Percentiles rank a stretch among this genome's conserved stretches.
These are phyloP conservation scores for Mrakia gelida DNA, from an alignment of 768 basidiomycete species.

Conservation along the genomic window DNA sequence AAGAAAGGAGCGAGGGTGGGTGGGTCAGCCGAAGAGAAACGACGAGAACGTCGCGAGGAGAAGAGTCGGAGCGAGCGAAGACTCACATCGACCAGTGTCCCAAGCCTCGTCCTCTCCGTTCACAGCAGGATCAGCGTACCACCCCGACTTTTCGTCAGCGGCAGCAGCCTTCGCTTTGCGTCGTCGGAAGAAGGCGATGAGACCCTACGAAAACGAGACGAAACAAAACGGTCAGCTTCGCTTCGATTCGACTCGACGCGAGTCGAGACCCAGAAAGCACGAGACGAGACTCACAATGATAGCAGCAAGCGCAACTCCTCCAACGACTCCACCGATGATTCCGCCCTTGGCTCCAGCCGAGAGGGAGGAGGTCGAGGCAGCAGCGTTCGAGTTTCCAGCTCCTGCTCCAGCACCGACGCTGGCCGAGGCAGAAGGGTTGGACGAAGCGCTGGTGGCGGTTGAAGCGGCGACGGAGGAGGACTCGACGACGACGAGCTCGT, in stretches of 20 bases:
- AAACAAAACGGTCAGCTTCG: not conserved
- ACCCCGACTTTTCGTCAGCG: slow-evolving; percentile 23
- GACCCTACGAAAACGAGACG: not conserved
- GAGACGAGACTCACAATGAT: slow-evolving; percentile 8
- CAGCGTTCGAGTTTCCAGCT: not conserved
- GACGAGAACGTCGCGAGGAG: not conserved
- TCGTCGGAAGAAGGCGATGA: slow-evolving; percentile 14
- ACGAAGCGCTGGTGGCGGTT: not conserved
- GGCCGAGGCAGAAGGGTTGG: not conserved
- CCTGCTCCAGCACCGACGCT: not conserved
- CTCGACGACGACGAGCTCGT: slow-evolving; percentile 10
- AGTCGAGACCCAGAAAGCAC: not conserved
- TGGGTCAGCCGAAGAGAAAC: not conserved
- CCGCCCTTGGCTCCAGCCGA: slow-evolving; percentile 26
- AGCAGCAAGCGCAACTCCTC: slow-evolving; percentile 11
- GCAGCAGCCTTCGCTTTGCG: slow-evolving; percentile 18
- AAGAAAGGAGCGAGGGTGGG: not conserved
- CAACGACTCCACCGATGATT: slow-evolving; percentile 26
- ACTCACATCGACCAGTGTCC: slow-evolving; percentile 5
- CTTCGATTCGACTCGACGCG: too few species aligned
- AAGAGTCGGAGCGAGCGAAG: not conserved
- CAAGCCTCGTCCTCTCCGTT: slow-evolving; percentile 26
- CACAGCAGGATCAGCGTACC: slow-evolving; percentile 14
- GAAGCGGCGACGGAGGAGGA: not conserved
- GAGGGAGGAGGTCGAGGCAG: not conserved